Evolutionary conservation across 345 rosid genomes (phyloP).

Genomic region (Aurinia saxatilis): DNA sequence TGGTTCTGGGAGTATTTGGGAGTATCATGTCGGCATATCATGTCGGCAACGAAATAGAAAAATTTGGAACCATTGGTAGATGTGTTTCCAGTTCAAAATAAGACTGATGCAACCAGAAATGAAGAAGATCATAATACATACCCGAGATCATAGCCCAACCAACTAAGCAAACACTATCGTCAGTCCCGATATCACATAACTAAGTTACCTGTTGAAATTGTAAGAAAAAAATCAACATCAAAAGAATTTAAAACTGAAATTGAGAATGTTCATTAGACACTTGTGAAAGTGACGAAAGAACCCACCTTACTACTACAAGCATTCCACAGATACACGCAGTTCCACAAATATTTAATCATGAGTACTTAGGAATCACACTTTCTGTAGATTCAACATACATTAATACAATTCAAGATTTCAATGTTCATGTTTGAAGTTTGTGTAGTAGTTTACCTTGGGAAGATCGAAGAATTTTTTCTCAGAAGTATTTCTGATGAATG

Average conservation of each 20-base stretch:
- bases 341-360: too few relatives aligned
- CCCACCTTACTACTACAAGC: slow-evolving; percentile 95
- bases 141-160: slow-evolving; percentile 94
- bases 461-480: slow-evolving; percentile 96
- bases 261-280: not conserved
- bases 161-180: slow-evolving; percentile 90
- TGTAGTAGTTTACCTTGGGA: slow-evolving; percentile 49
- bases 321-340: slow-evolving; percentile 95
- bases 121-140: slow-evolving; percentile 27
- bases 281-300: not conserved
- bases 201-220: slow-evolving; percentile 62
- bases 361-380: too few relatives aligned
- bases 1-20: slow-evolving; percentile 98
- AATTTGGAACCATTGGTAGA: not conserved
- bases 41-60: too few relatives aligned
- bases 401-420: not conserved
- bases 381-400: slow-evolving; percentile 39
- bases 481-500: slow-evolving; percentile 87
- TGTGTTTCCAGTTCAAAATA: not conserved
- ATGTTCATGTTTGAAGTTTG: not conserved
- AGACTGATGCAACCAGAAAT: slow-evolving; percentile 4
- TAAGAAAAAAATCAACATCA: not conserved
- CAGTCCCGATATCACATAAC: slow-evolving; percentile 82
- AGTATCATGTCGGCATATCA: too few relatives aligned
- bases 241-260: not conserved